These are phyloP conservation scores for Earliella scabrosa DNA, from an alignment of 1,284 basidiomycete genomes.

Conservation along the genomic window DNA sequence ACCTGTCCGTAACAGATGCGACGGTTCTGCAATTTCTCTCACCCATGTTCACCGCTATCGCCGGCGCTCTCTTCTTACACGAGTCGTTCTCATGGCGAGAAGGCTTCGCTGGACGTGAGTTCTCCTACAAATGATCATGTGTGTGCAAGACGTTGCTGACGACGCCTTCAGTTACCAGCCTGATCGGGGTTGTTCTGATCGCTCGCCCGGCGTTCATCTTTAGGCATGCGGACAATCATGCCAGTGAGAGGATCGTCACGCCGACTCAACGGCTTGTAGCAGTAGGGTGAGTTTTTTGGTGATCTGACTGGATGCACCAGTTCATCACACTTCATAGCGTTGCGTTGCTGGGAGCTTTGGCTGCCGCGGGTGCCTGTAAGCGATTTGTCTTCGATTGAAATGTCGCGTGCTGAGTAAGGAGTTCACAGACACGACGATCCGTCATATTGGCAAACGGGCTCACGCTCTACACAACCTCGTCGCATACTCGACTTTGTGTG, in stretches of 20 bases:
- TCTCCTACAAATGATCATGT: conserved; percentile 35
- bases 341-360: conserved; percentile 61
- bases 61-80: conserved; percentile 69
- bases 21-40: conserved; percentile 79
- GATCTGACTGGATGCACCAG: background rate
- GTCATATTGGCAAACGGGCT: conserved; percentile 74
- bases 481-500: conserved; percentile 68
- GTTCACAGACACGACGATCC: conserved; percentile 62
- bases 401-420: too few relatives aligned
- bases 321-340: too few relatives aligned
- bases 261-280: conserved; percentile 42
- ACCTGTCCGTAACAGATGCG: conserved; percentile 68
- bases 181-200: conserved; percentile 58
- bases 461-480: conserved; percentile 76
- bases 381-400: background rate
- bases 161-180: conserved; percentile 39
- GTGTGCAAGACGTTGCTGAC: background rate
- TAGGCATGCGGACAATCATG: conserved; percentile 14
- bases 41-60: conserved; percentile 71
- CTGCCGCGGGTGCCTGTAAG: conserved; percentile 60
- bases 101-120: conserved; percentile 60
- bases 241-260: conserved; percentile 21
- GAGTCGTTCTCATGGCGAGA: conserved; percentile 67
- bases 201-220: conserved; percentile 44
- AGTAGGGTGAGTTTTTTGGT: conserved; percentile 35